These are phyloP conservation scores for Zygosaccharomyces bisporus DNA, from an alignment of 805 yeast genomes.

Conservation along the genomic window DNA sequence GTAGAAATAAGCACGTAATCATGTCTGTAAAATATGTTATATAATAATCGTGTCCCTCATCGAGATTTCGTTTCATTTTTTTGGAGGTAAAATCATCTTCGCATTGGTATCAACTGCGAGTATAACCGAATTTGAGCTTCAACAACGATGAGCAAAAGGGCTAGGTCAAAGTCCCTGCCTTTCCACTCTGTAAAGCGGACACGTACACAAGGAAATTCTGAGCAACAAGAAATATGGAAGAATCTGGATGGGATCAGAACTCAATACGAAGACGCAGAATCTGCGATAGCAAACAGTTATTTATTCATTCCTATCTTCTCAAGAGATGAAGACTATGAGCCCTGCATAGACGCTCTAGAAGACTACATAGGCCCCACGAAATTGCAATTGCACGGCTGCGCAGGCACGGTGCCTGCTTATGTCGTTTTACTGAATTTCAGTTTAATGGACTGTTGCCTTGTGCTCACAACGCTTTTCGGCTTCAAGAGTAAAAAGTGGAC, in stretches of 20 bases:
- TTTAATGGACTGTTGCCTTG: constrained; percentile 24
- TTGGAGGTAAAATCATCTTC: not conserved
- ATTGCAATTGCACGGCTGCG: constrained; percentile 11
- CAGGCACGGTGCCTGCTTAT: constrained; percentile 5
- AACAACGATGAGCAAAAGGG: constrained; percentile 21
- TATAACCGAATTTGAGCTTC: not conserved
- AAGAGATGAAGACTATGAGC: constrained; percentile 4
- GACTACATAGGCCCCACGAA: constrained; percentile 19
- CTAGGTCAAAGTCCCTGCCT: constrained; percentile 8
- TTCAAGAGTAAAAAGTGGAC: constrained; percentile 17
- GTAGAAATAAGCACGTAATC: constrained; percentile 14
- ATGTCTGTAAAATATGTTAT: constrained; percentile 15
- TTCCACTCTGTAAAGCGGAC: constrained; percentile 5
- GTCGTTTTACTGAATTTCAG: constrained; percentile 19
- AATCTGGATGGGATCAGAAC: constrained; percentile 24
- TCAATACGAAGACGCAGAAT: constrained; percentile 10
- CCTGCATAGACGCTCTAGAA: constrained; percentile 17
- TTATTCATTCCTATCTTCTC: constrained; percentile 17
- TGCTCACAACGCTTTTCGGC: constrained; percentile 19
- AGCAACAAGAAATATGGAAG: constrained; percentile 28
- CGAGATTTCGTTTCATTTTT: not conserved
- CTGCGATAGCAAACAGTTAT: constrained; percentile 17
- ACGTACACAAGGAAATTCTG: constrained; percentile 12
- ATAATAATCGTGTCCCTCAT: constrained; percentile 1
- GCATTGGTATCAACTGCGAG: not conserved